Evolutionary conservation across 805 yeast species (phyloP), one percentile per base, ranked within the genome.

Genomic region (Naumovozyma baii): DNA sequence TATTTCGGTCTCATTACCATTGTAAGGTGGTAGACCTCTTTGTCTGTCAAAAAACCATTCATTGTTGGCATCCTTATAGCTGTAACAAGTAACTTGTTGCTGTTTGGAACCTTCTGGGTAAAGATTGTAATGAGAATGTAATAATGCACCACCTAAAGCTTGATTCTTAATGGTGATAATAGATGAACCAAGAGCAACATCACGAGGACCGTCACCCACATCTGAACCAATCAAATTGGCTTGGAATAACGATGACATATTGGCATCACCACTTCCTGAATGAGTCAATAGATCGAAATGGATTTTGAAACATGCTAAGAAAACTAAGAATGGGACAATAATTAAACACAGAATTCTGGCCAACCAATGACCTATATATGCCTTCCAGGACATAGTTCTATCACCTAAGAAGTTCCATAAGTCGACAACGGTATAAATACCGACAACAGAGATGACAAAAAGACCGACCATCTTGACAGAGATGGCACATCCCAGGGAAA

Each of bases 401-500:
- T 83, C 90, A 47, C 88, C 94, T 52, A 86, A 74, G 59, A 75
- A 76, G 52, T 66, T 69, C 95, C 96, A 92, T 53, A 92, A 69
- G 54, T 92, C 96, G 39, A 77, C 81, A 31, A 84, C 69, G 17
- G 96, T 87, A 64, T 90, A 85, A 46, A 86, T 73, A 36, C 99
- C 99, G 40, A 92, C 87, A 46, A 87, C 66, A 14, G 86, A 62
- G 41, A 94, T 90, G 44, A 85, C 84, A 54, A 92, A 85, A 41
- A 90, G 71, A 52, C 99, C 99, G 42, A 92, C 97, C 95, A 88
- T 86, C 65, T 92, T 92, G 42, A 87, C 94, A 20, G 95, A 82
- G 57, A 90, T 81, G 15, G 88, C 83, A 61, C 92, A 83, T 32
- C 98, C 97, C 53, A 92, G 77, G 34, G 77, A 69, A 38, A 86